Percentiles rank a stretch among this genome's conserved stretches.
phyloP scores from a whole-genome alignment of 2,329 filamentous ascomycete genomes.

The Cercospora zeae-maydis region DNA sequence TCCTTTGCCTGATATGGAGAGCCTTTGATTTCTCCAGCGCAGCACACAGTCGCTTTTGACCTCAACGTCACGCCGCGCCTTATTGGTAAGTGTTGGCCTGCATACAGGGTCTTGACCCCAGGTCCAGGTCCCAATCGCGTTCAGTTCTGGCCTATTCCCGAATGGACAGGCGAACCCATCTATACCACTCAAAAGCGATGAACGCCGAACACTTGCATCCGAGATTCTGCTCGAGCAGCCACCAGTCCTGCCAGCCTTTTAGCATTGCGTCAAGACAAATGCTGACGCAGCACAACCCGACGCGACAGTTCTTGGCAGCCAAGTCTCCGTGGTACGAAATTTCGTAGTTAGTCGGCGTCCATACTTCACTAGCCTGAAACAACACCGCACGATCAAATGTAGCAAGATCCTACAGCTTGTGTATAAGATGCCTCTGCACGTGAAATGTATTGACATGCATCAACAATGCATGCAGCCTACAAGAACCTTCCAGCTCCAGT shows the following conservation, averaged over 20 bases:
- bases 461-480: neutral
- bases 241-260: neutral
- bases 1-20: neutral
- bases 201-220: neutral
- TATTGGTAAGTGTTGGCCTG: neutral
- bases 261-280: neutral
- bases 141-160: neutral
- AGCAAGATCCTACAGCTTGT: neutral
- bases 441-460: neutral
- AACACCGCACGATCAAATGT: neutral
- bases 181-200: neutral
- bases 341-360: neutral
- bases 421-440: neutral
- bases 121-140: neutral
- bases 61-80: no score
- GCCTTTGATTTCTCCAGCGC: neutral
- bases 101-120: neutral
- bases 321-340: constrained; percentile 2
- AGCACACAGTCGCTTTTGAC: no score
- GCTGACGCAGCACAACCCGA: neutral
- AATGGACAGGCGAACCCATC: neutral
- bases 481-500: neutral
- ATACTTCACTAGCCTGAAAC: constrained; percentile 2
- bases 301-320: constrained; percentile 8
- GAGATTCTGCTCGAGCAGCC: constrained; percentile 9